These are phyloP conservation scores for Verticillium longisporum DNA, from an alignment of 2,329 filamentous ascomycete species.

Conservation along the genomic window DNA sequence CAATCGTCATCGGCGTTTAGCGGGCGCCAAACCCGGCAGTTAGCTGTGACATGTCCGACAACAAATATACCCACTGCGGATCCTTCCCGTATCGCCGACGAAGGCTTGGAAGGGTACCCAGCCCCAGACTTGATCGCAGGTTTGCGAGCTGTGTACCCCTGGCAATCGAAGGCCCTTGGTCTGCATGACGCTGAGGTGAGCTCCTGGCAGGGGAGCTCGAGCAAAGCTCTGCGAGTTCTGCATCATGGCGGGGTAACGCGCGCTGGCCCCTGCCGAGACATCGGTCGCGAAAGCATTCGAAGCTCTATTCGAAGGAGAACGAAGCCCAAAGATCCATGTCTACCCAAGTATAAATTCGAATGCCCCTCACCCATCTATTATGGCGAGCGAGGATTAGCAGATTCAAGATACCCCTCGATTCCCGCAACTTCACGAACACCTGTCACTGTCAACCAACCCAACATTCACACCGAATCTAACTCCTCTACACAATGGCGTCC, in stretches of 20 bases:
- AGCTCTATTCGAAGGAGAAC: not conserved
- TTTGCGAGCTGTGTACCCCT: not conserved
- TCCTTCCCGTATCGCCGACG: not conserved
- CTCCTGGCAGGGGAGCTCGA: not conserved
- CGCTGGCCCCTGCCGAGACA: not conserved
- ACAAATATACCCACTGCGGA: not conserved
- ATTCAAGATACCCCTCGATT: not conserved
- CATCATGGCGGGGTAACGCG: not conserved
- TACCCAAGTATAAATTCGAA: not conserved
- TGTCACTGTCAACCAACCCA: not conserved
- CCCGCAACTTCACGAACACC: not conserved
- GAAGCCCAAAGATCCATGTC: not conserved
- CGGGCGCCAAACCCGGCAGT: not conserved
- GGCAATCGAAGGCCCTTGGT: not conserved
- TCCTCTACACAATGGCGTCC: conserved; percentile 28
- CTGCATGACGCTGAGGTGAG: not conserved
- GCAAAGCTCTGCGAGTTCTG: not conserved
- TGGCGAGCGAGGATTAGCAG: too few species aligned
- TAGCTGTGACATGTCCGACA: not conserved
- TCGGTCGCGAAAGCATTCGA: not conserved
- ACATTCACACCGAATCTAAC: not conserved
- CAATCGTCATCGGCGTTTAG: not conserved
- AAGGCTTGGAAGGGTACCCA: not conserved
- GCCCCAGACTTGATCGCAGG: not conserved
- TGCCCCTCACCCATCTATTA: not conserved